phyloP scores from a whole-genome alignment of 495 filamentous ascomycete genomes.

The Chaetomium fimeti region DNA sequence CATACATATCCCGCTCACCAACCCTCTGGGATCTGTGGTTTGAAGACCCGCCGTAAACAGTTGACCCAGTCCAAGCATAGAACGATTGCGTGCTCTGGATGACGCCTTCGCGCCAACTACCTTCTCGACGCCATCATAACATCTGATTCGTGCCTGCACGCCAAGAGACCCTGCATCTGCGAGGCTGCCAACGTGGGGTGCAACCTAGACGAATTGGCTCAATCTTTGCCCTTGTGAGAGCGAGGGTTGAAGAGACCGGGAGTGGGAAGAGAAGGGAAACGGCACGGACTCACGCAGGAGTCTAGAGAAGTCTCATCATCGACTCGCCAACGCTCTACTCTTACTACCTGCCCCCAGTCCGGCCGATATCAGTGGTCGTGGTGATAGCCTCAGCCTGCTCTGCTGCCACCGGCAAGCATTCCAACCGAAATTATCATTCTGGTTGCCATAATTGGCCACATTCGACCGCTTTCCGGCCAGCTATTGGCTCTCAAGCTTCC shows the following conservation, averaged over 20 bases:
- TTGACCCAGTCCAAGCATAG: constrained; percentile 26
- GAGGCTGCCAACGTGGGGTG: constrained; percentile 27
- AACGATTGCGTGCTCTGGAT: constrained; percentile 37
- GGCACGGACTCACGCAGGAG: neutral
- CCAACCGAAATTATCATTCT: constrained; percentile 3
- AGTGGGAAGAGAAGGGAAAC: constrained; percentile 11
- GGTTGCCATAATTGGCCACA: constrained; percentile 7
- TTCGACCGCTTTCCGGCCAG: neutral
- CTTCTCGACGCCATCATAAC: constrained; percentile 6
- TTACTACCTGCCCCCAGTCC: neutral
- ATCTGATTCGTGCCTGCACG: constrained; percentile 23
- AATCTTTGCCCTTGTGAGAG: neutral
- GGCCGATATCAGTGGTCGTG: constrained; percentile 7
- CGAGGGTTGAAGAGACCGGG: neutral
- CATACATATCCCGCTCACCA: neutral
- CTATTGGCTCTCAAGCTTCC: neutral
- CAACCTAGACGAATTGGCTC: constrained; percentile 3
- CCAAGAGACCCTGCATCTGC: constrained; percentile 20
- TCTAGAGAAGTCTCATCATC: neutral
- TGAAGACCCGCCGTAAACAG: constrained; percentile 1
- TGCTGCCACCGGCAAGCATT: neutral
- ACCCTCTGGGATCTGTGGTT: neutral
- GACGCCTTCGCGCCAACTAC: constrained; percentile 28
- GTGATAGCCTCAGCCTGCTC: constrained; percentile 19
- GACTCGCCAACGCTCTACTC: neutral